Percentiles rank a stretch among this genome's conserved stretches.
Evolutionary conservation across 164 flowering plant genomes (phyloP).

Genomic region (Magnolia changhungtana): DNA sequence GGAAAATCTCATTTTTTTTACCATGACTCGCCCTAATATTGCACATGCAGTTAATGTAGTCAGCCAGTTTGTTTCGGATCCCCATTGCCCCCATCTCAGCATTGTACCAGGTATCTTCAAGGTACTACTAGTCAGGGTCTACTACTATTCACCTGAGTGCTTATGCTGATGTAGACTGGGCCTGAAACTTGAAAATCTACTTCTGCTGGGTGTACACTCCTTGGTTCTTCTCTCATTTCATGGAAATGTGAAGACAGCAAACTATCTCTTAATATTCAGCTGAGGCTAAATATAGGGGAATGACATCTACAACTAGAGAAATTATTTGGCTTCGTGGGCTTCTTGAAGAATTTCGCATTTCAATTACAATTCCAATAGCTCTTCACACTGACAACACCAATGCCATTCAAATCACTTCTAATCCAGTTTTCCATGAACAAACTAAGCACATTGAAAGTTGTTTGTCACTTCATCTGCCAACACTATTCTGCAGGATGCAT

Average conservation of each 20-base stretch:
- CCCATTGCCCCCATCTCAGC: too few relatives aligned
- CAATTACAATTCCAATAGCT: background rate
- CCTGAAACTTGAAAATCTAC: background rate
- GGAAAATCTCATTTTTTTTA: background rate
- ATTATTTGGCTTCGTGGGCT: background rate
- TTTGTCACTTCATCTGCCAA: too few relatives aligned
- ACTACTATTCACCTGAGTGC: background rate
- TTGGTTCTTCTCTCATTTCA: background rate
- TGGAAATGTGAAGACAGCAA: background rate
- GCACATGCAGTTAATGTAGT: too few relatives aligned
- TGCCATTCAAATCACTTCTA: background rate
- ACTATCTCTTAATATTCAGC: background rate
- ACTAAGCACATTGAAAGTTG: too few relatives aligned
- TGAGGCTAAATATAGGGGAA: background rate
- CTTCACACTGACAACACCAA: background rate
- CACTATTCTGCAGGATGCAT: too few relatives aligned
- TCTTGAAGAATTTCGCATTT: background rate
- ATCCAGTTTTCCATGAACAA: background rate
- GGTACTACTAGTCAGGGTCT: too few relatives aligned
- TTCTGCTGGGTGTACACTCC: background rate
- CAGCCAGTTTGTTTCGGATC: too few relatives aligned
- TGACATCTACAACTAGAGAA: background rate
- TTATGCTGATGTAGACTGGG: background rate
- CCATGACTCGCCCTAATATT: background rate
- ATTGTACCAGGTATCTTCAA: too few relatives aligned